Evolutionary conservation across 1,284 basidiomycete species (phyloP), one percentile per base, ranked within the genome.

Genomic region (Ustilago lituana): DNA sequence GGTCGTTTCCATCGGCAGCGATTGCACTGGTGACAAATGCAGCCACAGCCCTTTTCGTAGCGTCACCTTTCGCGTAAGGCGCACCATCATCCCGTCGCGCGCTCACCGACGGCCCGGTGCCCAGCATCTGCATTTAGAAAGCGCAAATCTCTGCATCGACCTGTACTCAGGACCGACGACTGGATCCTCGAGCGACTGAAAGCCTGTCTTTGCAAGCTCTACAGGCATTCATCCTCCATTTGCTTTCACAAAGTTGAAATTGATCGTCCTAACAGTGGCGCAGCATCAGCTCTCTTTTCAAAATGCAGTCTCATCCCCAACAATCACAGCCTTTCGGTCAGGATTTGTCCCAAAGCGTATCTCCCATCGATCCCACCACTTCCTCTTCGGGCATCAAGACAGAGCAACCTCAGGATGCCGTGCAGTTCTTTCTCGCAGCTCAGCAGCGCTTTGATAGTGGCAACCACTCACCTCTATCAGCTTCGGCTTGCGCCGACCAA

Each of bases 391-490:
- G 24, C 24, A 12, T 48, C 48, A 56, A 51, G 32, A 20, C 44
- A 5, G 63, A 60, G 19, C 33, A 20, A 14, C n/a, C 48, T 14
- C 65, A 69, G 24, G 63, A 65, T 48, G 53, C 41, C 3, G 35
- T 47, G 19, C 53, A 54, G 14, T 41, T 37, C 37, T 58, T 61
- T 15, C 38, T 65, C n/a, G 53, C 58, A 12, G 40, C 50, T 4
- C 60, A 72, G 39, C 52, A 68, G 29, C 55, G 51, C 14, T 54
- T 59, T 27, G 43, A 49, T 26, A 59, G 48, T 15, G 56, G 37
- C 32, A 59, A 48, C 17, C 62, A 65, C 14, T 65, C 62, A 15
- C 62, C 62, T 10, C 23, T 65, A 22, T 57, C 55, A 47, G 53
- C 50, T n/a, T 40, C 54, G 24, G 50, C 54, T 41, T 54, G 41